Percentiles rank a stretch among this genome's conserved stretches.
phyloP scores from a whole-genome alignment of 768 basidiomycete genomes.

The Sistotremastrum suecicum region DNA sequence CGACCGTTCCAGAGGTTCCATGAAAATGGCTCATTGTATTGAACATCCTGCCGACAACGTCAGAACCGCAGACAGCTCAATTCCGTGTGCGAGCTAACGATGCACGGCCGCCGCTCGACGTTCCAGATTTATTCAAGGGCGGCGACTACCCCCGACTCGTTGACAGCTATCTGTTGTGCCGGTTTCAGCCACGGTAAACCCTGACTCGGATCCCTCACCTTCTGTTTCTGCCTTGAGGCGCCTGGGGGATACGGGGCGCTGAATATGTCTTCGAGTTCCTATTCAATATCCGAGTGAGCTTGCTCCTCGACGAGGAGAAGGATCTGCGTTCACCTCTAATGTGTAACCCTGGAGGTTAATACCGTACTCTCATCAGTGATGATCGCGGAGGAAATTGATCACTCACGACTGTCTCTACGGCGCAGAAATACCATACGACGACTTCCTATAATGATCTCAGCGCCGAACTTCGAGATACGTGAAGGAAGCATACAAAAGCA shows the following conservation, averaged over 20 bases:
- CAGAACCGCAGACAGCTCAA: too few relatives aligned
- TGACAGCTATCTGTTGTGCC: too few relatives aligned
- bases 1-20: too few relatives aligned
- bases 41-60: too few relatives aligned
- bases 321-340: neutral
- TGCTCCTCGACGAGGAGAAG: too few relatives aligned
- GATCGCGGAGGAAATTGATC: neutral
- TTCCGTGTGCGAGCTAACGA: too few relatives aligned
- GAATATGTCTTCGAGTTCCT: constrained; percentile 7
- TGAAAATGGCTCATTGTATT: too few relatives aligned
- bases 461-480: neutral
- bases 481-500: neutral
- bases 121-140: too few relatives aligned
- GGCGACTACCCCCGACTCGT: too few relatives aligned
- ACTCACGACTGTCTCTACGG: constrained; percentile 5
- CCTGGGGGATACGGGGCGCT: constrained; percentile 1
- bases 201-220: neutral
- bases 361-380: neutral
- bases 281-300: neutral
- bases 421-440: constrained; percentile 5
- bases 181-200: too few relatives aligned
- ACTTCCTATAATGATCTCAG: neutral
- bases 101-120: too few relatives aligned
- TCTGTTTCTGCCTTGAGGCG: constrained; percentile 3
- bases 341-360: neutral